A percentile compares a stretch with the other conserved stretches of the same genome.
These are phyloP conservation scores for Croton laevigatus DNA, from an alignment of 441 rosid genomes.

Conservation along the genomic window DNA sequence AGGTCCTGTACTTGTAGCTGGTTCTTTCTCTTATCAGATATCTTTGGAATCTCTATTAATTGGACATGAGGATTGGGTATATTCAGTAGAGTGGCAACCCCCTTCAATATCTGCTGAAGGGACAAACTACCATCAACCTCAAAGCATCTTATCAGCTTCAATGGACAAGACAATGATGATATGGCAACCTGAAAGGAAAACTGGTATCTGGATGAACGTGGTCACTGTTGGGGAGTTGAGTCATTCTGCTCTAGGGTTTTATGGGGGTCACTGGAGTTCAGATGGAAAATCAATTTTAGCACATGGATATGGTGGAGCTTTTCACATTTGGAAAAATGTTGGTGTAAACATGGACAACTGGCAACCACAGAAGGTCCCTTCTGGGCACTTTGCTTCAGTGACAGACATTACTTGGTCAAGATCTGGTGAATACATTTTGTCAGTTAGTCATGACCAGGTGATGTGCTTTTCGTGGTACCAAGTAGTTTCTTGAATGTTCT, in stretches of 20 bases:
- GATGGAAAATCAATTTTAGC: conserved; percentile 68
- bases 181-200: conserved; percentile 85
- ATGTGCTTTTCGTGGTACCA: conserved; percentile 18
- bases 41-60: conserved; percentile 90
- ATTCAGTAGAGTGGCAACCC: conserved; percentile 96
- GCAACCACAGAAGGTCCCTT: conserved; percentile 88
- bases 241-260: conserved; percentile 96
- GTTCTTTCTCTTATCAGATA: conserved; percentile 71
- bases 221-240: conserved; percentile 96
- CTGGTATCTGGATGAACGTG: conserved; percentile 95
- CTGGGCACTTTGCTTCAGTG: conserved; percentile 89
- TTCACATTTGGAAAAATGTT: conserved; percentile 81
- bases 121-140: conserved; percentile 48
- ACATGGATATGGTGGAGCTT: conserved; percentile 93
- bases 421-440: conserved; percentile 65
- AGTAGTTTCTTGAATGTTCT: not conserved
- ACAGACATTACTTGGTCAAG: conserved; percentile 84
- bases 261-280: conserved; percentile 94
- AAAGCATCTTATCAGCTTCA: conserved; percentile 80
- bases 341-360: conserved; percentile 62
- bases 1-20: conserved; percentile 73
- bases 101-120: conserved; percentile 43
- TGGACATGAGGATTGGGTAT: conserved; percentile 99
- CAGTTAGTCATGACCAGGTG: conserved; percentile 97
- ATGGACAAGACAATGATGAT: conserved; percentile 99